Base-by-base conservation (phyloP, 352 stramenopile species). In the Achlya hypogyna region DNA sequence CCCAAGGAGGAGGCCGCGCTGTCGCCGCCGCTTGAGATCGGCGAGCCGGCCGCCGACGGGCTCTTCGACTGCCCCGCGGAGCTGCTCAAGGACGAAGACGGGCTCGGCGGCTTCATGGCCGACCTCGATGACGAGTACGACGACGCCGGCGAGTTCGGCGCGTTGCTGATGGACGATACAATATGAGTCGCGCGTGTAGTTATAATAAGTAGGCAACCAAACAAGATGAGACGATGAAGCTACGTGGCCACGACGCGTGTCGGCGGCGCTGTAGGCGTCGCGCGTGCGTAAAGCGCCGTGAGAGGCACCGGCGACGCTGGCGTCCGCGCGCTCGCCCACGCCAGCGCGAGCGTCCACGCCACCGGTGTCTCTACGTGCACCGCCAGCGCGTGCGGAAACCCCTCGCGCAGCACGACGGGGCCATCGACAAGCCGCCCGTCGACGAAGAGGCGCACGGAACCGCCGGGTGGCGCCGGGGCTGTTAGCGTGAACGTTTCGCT, bases 1-100 rank as follows among this genome's bases (percentile, higher is more conserved):
- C 49, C 49, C 6, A 54, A 54, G 29, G 49, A 54, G 16, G 49
- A 54, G 18, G 1, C 29, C 28, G 3, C 69, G 66, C 22, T 58
- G 59, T 53, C 70, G 62, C n/a, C 63, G 40, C 31, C 71, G 72
- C 25, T 34, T 35, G 27, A 16, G 28, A 58, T 67, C 34, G 47
- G 6, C 6, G 49, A 54, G 23, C 23, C 29, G 6, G 29, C 49
- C 6, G 49, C 6, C 6, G 49, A 54, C 16, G 23, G 23, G 6
- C 34, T 42, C 34, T 42, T 63, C 22, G 54, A 42, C 9, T 63
- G 54, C 35, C 54, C 54, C n/a, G 32, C 54, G 22, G 54, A 63
- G 25, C 54, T 63, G 31, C 54, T 63, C 42, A 62, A 62, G 28
- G 53, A 62, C 53, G 54, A 63, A 6, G 49, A 54, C 60, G 53